Evolutionary conservation across 1,284 basidiomycete genomes (phyloP), one percentile per base, ranked within the genome.

Genomic region (Papiliotrema flavescens): DNA sequence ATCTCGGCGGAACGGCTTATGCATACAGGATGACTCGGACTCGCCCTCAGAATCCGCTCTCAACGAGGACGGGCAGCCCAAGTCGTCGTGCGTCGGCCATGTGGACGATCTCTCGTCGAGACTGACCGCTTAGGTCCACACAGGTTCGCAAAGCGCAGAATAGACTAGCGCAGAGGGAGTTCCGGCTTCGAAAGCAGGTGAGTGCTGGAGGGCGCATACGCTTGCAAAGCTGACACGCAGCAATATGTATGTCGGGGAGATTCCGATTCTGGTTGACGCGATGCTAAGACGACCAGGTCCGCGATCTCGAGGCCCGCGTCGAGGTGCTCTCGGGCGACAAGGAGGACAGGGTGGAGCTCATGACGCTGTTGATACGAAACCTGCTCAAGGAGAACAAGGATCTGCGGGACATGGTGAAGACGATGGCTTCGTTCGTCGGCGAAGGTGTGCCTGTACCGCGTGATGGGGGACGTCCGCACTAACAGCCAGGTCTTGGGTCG

Each of bases 111-210:
- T 4, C 6, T 22, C 20, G 20, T 5, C 11, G 6, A 11, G 11
- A 26, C 32, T 23, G 36, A 34, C 22, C 19, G 4, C 15, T 19
- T 35, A 41, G 49, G 19, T 32, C 40, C 4, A 50, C 23, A 20
- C 13, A 50, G 40, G 40, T 41, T 8, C 24, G 49, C 19, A 43
- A 51, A 26, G 49, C 51, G 32, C 91, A 95, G 76, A 95, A 95
- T 71, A 83, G 92, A 54, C 90, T 94, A 55, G 91, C 91, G 1
- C 92, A 95, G 74, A 84, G 91, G 47, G 91, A 95, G 75, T 95
- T 95, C 67, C 84, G 91, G 41, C 80, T 92, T 51, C 81, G 90
- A 63, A 94, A 94, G 73, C 91, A 93, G 72, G 89, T 90, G 65
- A 82, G 86, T 72, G 28, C 61, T 80, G 43, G 23, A 36, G 44